Base-by-base conservation (phyloP, 2,329 filamentous ascomycete genomes). In the Fusarium clavum region DNA sequence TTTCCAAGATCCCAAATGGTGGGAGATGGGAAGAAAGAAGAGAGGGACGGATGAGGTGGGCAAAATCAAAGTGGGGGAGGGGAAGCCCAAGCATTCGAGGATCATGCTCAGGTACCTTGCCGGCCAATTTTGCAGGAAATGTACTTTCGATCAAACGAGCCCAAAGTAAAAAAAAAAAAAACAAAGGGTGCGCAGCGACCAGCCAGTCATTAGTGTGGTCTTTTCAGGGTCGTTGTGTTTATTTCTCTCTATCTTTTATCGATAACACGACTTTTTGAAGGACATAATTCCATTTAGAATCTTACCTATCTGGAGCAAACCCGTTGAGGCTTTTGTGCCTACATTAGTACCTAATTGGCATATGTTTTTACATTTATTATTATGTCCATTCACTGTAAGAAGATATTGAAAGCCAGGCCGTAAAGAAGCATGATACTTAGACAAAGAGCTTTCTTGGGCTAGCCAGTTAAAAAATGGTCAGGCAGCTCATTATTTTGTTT, bases 1-100 rank as follows among this genome's bases (percentile, higher is more conserved):
- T 71, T 69, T 73, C 64, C 53, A 60, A 65, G 73, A 73, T 71
- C 72, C 54, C 53, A 69, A 70, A 64, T 65, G 70, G 70, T 72
- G 69, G 52, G 69, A 70, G 41, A 66, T 65, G 70, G 62, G 64
- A 73, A 57, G 65, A 72, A 68, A 67, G 57, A 71, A 74, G 71
- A 71, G 71, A 73, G 71, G 60, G 64, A 73, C 66, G 61, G 62
- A 71, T 70, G 60, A 54, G 62, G 49, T 67, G 68, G 61, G 63
- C 48, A 68, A 74, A 70, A 73, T 57, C 58, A 64, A 69, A 67
- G 73, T 75, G 73, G 73, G 73, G 72, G 72, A 70, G 69, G 72
- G 72, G 73, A 69, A 70, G 69, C 69, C 70, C 61, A 56, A 71
- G 49, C 34, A 61, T 61, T 56, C 55, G 52, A 69, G 57, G 62